Base-by-base conservation (phyloP, 208 protist species). In the Trypanosoma boissoni region DNA sequence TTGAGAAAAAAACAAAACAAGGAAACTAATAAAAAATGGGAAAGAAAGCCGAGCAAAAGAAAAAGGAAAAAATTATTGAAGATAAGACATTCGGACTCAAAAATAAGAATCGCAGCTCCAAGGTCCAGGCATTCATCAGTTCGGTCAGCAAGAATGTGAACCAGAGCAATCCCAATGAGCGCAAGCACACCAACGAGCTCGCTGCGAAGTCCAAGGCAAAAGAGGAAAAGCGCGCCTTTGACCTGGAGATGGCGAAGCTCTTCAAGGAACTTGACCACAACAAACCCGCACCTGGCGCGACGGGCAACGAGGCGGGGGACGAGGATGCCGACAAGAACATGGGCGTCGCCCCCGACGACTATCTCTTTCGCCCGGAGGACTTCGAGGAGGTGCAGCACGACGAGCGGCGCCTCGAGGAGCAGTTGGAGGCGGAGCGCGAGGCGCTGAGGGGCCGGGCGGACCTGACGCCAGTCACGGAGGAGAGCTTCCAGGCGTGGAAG, bases 21-120 rank as follows among this genome's bases (percentile, higher is more conserved):
- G 44, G 14, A 50, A 50, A 12, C 21, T 29, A 34, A 41, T 21
- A 18, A 56, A 26, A 49, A 31, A 65, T 64, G 68, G 78, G 85
- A 28, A 85, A 85, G 58, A 92, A 93, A 62, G 71, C 81, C 0
- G 86, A 92, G 39, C 79, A 85, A 51, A 95, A 95, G 66, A 73
- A 74, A 45, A 87, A 92, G 69, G 89, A 92, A 28, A 96, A 96
- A 64, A 80, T 96, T 18, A 70, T 96, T 0, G 89, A 96, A 64
- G 89, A 96, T 65, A 94, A 92, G 73, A 97, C 88, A 24, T 97
- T 97, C 59, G 91, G 91, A 27, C 76, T 97, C 23, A 97, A 97
- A 61, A 97, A 97, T 69, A 97, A 97, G 52, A 97, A 97, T 64
- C 81, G 88, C 24, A 91, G 79, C 42, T 56, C 81, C 21, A 91